Base-by-base conservation (phyloP, 2,329 filamentous ascomycete species). In the Zymoseptoria tritici region DNA sequence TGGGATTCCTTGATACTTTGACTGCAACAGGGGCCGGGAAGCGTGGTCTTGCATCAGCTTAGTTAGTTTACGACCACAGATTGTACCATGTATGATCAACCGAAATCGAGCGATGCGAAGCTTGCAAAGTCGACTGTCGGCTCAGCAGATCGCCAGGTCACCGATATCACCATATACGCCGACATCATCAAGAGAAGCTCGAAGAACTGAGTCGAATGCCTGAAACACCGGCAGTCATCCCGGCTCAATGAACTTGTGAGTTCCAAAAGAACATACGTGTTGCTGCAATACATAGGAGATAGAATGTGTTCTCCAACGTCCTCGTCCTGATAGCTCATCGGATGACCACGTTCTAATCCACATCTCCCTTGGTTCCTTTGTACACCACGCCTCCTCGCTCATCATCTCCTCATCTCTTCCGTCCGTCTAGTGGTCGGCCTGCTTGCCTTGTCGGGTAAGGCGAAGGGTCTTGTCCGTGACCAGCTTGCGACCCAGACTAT, bases 391-490 rank as follows among this genome's bases (percentile, higher is more conserved):
- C 52, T 53, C 1, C 52, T n/a, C 16, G 11, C 9, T 2, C 52
- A n/a, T 4, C 22, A 24, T 29, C 22, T 19, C 29, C 52, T 46
- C 13, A n/a, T 13, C 46, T 22, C 60, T 29, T 24, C 22, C 49
- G 31, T 42, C 51, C 36, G n/a, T 55, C 59, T 67, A 67, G 59
- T 67, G 63, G 16, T 63, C 62, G 46, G 60, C 55, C 58, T 65
- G 60, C 63, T 80, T 82, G 78, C 75, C 75, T 68, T 90, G 86
- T 74, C 91, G 87, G 76, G 81, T 81, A 69, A 97, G 85, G 75
- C 94, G 91, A 71, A 99, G 88, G 71, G 89, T 95, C 84, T 93
- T 93, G 83, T 99, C 94, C 70, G 87, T 85, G 64, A 85, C 75
- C 74, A 99, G 85, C 81, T 97, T 97, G 75, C 87, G 86, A 74